Base-by-base conservation (phyloP, 1,139 yeast genomes). In the Taphrina confusa region DNA sequence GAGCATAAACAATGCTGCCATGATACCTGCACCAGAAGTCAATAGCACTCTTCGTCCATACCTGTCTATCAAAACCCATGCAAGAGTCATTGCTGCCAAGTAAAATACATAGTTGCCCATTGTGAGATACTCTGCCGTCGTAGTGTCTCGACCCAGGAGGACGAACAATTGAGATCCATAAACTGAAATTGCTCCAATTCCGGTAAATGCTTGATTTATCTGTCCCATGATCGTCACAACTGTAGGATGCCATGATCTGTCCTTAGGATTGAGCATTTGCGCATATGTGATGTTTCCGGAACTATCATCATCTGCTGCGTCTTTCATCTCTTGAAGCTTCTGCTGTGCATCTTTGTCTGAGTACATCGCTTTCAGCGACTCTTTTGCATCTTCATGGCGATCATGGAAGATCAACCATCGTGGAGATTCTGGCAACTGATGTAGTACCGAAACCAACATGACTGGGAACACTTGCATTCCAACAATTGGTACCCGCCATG, bases 221-320 rank as follows among this genome's bases (percentile, higher is more conserved):
- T 54, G 58, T 1, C 58, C 58, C 58, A 54, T 54, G 44, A 54
- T 54, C 12, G 58, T 54, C 12, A 54, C 44, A 27, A 54, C 51
- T 2, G 58, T 54, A 16, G 58, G 58, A 39, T 54, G 58, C 40
- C 49, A 54, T 18, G 51, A 34, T n/a, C 40, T 25, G 37, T 54
- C 58, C 49, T 54, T 54, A 14, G 58, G 58, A 22, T 54, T 54
- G 28, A 54, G 58, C 58, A 54, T 54, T 12, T 54, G 58, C 27
- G 39, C 23, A 28, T 54, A 54, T 3, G 36, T 47, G 16, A 54
- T 44, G 8, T 42, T 31, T 8, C 45, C 45, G 14, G 37, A 31
- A 28, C 58, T 37, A 11, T 54, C 58, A 4, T 33, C 44, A 6
- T 54, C 58, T 23, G 58, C 50, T 6, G 58, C 37, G n/a, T 54